phyloP scores from a whole-genome alignment of 2,329 filamentous ascomycete species.

The Metarhizium rileyi region DNA sequence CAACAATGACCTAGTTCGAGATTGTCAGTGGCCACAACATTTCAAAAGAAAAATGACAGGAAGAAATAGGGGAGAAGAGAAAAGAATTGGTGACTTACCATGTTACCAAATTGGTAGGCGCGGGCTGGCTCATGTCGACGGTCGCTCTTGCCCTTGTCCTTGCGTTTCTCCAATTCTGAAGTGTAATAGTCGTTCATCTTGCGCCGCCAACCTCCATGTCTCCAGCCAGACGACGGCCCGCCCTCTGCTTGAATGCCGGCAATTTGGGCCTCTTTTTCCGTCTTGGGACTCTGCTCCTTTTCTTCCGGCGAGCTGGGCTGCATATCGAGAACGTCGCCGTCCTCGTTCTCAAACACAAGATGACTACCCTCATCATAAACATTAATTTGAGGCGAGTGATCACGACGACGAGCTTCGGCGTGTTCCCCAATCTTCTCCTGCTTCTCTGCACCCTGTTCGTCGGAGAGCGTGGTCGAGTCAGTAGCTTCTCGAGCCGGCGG shows the following conservation, averaged over 20 bases:
- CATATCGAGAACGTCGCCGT: slow-evolving; percentile 75
- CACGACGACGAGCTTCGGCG: slow-evolving; percentile 9
- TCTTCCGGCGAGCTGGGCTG: slow-evolving; percentile 23
- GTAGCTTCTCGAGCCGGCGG: slow-evolving; percentile 20
- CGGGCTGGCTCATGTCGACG: slow-evolving; percentile 62
- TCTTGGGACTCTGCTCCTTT: background rate
- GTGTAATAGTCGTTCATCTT: slow-evolving; percentile 43
- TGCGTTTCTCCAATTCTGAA: slow-evolving; percentile 53
- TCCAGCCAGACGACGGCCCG: slow-evolving; percentile 17
- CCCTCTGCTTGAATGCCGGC: slow-evolving; percentile 2
- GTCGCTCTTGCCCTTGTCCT: slow-evolving; percentile 50
- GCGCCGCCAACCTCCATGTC: slow-evolving; percentile 34
- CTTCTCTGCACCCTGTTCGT: slow-evolving; percentile 24
- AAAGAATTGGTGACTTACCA: slow-evolving; percentile 30
- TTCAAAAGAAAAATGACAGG: background rate
- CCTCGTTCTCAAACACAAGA: slow-evolving; percentile 72
- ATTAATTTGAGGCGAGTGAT: slow-evolving; percentile 37
- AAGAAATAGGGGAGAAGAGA: background rate
- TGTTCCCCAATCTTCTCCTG: slow-evolving; percentile 16
- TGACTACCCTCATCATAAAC: slow-evolving; percentile 74
- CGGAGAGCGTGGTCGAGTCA: slow-evolving; percentile 22
- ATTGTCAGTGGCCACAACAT: background rate
- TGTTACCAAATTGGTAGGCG: slow-evolving; percentile 80
- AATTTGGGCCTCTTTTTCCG: slow-evolving; percentile 1
- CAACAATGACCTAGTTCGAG: slow-evolving; percentile 63